A percentile compares a stretch with the other conserved stretches of the same genome.
Conservation (phyloP, 768 basidiomycete genomes). For the Lactarius vividus region DNA sequence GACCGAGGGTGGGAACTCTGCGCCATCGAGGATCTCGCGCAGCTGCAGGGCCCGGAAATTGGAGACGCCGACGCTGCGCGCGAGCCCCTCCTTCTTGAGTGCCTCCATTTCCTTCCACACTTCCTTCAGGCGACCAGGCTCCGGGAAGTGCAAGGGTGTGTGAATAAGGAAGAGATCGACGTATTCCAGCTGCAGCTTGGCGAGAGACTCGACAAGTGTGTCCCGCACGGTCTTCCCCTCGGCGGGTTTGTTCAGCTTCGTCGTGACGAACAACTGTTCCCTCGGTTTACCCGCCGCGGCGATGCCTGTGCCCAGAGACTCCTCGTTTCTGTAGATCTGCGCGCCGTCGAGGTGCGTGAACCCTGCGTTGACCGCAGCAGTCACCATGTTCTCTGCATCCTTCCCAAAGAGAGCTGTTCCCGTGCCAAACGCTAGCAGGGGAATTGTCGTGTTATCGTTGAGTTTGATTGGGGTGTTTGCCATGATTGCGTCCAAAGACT, state of each 20-base stretch:
- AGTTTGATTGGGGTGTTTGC: conserved; percentile 33
- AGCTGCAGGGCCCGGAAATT: conserved; percentile 49
- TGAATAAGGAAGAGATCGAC: conserved; percentile 50
- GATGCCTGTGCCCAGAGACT: conserved; percentile 38
- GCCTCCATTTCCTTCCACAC: conserved; percentile 46
- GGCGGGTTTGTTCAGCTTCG: conserved; percentile 37
- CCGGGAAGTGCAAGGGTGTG: conserved; percentile 30
- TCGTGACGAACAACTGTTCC: conserved; percentile 43
- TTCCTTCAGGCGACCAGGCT: conserved; percentile 32
- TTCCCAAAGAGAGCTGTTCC: conserved; percentile 37
- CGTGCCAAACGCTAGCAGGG: conserved; percentile 41
- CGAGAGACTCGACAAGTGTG: conserved; percentile 40
- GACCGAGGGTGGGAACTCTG: conserved; percentile 47
- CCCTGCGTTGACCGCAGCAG: conserved; percentile 37
- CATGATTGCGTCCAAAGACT: conserved; percentile 14
- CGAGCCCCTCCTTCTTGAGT: conserved; percentile 41
- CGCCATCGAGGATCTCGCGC: conserved; percentile 42
- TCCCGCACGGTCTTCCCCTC: conserved; percentile 38
- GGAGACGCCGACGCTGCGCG: conserved; percentile 49
- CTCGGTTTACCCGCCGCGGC: conserved; percentile 37
- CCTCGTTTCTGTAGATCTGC: conserved; percentile 41
- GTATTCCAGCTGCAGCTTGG: conserved; percentile 40
- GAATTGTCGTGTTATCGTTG: conserved; percentile 40
- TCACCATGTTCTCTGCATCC: conserved; percentile 33
- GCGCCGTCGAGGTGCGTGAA: conserved; percentile 43